These are phyloP conservation scores for Linnemannia exigua DNA, from an alignment of 192 early-diverging fungal genomes.

Conservation along the genomic window DNA sequence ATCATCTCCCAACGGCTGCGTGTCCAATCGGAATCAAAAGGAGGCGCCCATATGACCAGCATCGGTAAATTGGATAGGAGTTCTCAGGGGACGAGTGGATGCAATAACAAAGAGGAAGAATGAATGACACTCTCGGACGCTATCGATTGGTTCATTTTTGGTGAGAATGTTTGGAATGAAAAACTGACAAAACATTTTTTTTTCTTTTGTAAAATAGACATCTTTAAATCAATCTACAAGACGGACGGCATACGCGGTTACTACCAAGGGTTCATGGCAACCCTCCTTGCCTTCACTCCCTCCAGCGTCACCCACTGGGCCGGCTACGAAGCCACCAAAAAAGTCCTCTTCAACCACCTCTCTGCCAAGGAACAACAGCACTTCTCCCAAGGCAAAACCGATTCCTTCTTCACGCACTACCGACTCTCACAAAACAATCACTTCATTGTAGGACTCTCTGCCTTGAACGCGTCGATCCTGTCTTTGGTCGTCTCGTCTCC, in stretches of 20 bases:
- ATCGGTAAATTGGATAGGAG: constrained; percentile 22
- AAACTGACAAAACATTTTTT: not conserved
- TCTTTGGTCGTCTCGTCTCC: constrained; percentile 34
- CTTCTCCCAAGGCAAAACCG: constrained; percentile 10
- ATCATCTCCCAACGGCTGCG: constrained; percentile 51
- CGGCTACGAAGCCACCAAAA: constrained; percentile 51
- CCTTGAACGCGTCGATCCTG: constrained; percentile 33
- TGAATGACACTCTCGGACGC: not conserved
- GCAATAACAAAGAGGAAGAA: not conserved
- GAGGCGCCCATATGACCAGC: constrained; percentile 33
- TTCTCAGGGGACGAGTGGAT: not conserved
- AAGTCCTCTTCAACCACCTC: constrained; percentile 34
- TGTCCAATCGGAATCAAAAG: constrained; percentile 50
- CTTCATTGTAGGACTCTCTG: constrained; percentile 43
- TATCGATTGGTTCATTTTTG: not conserved
- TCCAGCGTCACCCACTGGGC: constrained; percentile 49
- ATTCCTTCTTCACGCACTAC: constrained; percentile 39
- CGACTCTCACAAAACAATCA: constrained; percentile 40
- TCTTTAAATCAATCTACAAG: constrained; percentile 50
- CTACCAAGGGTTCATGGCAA: constrained; percentile 51
- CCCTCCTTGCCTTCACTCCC: constrained; percentile 36
- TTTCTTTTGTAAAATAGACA: constrained; percentile 12
- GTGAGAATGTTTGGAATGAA: not conserved
- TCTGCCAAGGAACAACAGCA: constrained; percentile 33
- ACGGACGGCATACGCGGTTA: constrained; percentile 49